phyloP scores from a whole-genome alignment of 441 rosid species.

The Pelargonium citronellum region DNA sequence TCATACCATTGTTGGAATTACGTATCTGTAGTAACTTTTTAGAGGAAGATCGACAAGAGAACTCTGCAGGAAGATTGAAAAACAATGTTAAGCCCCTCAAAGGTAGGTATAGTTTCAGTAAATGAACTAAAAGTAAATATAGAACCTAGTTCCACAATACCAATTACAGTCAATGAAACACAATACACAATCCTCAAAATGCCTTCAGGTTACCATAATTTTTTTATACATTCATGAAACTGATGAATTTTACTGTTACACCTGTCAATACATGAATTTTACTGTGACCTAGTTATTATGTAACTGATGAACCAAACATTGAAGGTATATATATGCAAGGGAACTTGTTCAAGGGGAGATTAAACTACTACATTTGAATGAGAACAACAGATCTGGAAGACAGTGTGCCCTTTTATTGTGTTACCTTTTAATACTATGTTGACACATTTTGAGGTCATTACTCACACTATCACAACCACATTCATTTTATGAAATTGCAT shows the following conservation, averaged over 20 bases:
- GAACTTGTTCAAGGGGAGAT: background rate
- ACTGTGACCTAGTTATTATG: background rate
- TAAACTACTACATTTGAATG: background rate
- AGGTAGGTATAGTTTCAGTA: background rate
- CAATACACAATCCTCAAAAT: background rate
- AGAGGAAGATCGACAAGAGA: constrained; percentile 97
- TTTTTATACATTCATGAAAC: background rate
- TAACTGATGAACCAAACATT: background rate
- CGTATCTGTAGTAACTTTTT: constrained; percentile 98
- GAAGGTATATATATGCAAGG: background rate
- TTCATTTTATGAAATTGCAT: background rate
- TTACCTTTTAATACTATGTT: background rate
- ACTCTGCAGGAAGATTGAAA: constrained; percentile 56
- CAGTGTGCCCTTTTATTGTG: background rate
- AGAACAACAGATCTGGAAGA: background rate
- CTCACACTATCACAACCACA: background rate
- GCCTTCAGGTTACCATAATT: background rate
- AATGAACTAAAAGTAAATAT: background rate
- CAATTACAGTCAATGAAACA: background rate
- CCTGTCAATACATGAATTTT: background rate
- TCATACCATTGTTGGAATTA: constrained; percentile 74
- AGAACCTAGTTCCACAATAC: background rate
- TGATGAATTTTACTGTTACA: background rate
- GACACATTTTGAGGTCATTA: background rate
- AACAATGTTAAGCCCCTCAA: constrained; percentile 7